These are phyloP conservation scores for Euryodendron excelsum DNA, from an alignment of 148 eudicot species.

Conservation along the genomic window DNA sequence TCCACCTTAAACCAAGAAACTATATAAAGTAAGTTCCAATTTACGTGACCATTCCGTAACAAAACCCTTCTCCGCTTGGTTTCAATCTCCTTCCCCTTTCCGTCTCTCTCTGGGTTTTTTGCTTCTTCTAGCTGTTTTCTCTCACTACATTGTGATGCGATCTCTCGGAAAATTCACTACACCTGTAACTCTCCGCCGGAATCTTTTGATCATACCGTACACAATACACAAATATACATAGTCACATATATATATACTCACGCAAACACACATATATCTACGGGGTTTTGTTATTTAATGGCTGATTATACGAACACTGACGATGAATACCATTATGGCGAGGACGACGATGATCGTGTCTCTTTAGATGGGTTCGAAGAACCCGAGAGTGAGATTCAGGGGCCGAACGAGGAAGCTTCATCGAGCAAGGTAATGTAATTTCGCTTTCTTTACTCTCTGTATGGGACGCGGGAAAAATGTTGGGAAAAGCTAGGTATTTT, in stretches of 20 bases:
- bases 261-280: neutral
- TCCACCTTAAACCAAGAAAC: no score
- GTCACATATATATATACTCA: neutral
- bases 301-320: slow-evolving; percentile 39
- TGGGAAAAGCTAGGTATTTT: neutral
- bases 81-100: neutral
- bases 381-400: slow-evolving; percentile 16
- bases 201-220: neutral
- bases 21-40: neutral
- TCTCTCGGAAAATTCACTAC: neutral
- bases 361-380: slow-evolving; percentile 29
- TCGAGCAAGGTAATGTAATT: slow-evolving; percentile 34
- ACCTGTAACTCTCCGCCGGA: neutral
- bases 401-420: slow-evolving; percentile 19
- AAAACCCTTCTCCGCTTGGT: neutral
- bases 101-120: neutral
- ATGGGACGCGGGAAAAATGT: neutral
- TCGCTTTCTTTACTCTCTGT: neutral
- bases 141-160: neutral
- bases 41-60: neutral
- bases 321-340: slow-evolving; percentile 26
- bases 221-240: neutral
- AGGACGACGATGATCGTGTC: slow-evolving; percentile 28
- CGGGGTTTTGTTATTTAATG: slow-evolving; percentile 19
- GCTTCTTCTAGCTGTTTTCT: neutral